These are phyloP conservation scores for Alloteropsis angusta DNA, from an alignment of 202 grass and related monocot species.

Conservation along the genomic window DNA sequence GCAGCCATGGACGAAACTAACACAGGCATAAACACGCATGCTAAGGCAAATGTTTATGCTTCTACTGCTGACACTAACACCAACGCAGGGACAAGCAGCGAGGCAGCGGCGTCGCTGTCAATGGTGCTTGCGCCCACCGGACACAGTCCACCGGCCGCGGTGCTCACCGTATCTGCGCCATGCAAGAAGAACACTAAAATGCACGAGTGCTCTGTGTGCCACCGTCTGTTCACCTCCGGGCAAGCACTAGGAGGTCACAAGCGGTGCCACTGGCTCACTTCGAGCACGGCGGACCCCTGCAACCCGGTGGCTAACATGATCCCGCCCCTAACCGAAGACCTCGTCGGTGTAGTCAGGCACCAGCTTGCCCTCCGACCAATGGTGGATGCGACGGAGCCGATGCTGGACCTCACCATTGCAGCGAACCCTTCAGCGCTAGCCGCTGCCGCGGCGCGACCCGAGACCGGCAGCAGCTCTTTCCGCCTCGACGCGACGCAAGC, in stretches of 20 bases:
- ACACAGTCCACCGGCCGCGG: no score
- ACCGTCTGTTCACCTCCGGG: conserved; percentile 74
- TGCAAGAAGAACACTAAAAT: conserved; percentile 67
- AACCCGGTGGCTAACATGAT: conserved; percentile 14
- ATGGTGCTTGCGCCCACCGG: conserved; percentile 10
- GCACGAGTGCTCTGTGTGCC: conserved; percentile 83
- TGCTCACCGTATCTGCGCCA: not conserved
- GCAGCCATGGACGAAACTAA: not conserved
- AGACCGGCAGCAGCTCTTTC: conserved; percentile 21
- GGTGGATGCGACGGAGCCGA: conserved; percentile 17
- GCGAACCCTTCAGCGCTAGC: conserved; percentile 9
- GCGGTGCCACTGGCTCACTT: conserved; percentile 79
- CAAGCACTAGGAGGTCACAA: conserved; percentile 91
- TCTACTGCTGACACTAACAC: not conserved
- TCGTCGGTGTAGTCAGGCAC: conserved; percentile 2
- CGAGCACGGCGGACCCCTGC: conserved; percentile 29
- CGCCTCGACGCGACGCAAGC: conserved; percentile 22
- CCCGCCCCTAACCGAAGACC: conserved; percentile 22
- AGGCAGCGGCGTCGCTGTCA: not conserved
- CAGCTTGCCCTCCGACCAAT: conserved; percentile 22
- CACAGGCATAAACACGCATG: not conserved
- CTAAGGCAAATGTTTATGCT: not conserved
- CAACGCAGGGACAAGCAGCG: conserved; percentile 6
- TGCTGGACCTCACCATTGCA: conserved; percentile 49
- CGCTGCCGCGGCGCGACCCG: not conserved